Base-by-base conservation (phyloP, 2,329 filamentous ascomycete genomes). In the Leptodontidium sp. region DNA sequence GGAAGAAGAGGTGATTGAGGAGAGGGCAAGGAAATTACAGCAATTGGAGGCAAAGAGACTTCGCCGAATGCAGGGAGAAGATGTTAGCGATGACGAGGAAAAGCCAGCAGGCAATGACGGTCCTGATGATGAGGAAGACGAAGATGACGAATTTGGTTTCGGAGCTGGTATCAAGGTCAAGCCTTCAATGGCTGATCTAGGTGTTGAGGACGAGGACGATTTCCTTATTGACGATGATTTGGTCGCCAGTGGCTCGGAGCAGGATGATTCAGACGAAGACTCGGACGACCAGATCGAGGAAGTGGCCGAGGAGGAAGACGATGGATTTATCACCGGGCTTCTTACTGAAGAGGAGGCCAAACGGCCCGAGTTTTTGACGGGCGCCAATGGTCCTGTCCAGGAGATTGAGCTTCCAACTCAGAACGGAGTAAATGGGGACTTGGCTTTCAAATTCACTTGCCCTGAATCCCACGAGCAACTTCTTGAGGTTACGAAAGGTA, bases 201-300 rank as follows among this genome's bases (percentile, higher is more conserved):
- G 90, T 6, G 90, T 97, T 43, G 94, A 97, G 72, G 95, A 98
- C 74, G 95, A 98, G 78, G 95, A 98, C 75, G 93, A 98, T 75
- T 98, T 98, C 75, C 79, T 95, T 32, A 90, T 98, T 70, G 95
- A 98, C 68, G 93, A 96, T 71, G 91, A 97, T 76, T 85, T 98
- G 17, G 87, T 98, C 43, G 94, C 94, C 14, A 94, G 90, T 73
- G 92, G 90, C 47, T 95, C 93, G 6, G 89, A 91, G 49, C 76
- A 89, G n/a, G 88, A 91, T 35, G 82, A 84, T 4, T 81, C 86
- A 21, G 84, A 84, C 8, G 85, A 87, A 50, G 84, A 86, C 4
- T 78, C 77, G 24, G 83, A 83, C 24, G 82, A 84, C 26, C 82
- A 82, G 3, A 79, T 77, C 32, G 81, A 81, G 2, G 82, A 82